phyloP scores from a whole-genome alignment of 1,139 yeast genomes.

The Saccharomyces pastorianus region DNA sequence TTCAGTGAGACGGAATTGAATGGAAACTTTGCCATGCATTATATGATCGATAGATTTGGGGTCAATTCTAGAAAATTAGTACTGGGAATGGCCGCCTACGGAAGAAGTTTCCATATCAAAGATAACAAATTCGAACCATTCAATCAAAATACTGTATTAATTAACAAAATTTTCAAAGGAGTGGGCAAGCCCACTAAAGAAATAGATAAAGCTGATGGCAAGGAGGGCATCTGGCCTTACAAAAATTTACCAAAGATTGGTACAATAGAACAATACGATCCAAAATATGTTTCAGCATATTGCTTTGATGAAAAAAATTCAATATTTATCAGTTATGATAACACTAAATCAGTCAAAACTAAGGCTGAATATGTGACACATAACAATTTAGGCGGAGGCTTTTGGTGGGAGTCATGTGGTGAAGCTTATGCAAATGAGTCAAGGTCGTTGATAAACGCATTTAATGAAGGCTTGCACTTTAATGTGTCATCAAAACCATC shows the following conservation, averaged over 20 bases:
- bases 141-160: constrained; percentile 7
- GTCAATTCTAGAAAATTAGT: constrained; percentile 48
- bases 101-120: constrained; percentile 50
- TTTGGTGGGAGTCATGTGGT: constrained; percentile 94
- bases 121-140: constrained; percentile 30
- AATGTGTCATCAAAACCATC: constrained; percentile 10
- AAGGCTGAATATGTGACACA: constrained; percentile 55
- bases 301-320: constrained; percentile 38
- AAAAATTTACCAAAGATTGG: constrained; percentile 43
- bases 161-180: constrained; percentile 40
- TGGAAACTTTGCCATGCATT: constrained; percentile 43
- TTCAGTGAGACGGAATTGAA: constrained; percentile 41
- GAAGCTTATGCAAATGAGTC: constrained; percentile 37
- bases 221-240: constrained; percentile 49
- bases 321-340: constrained; percentile 60
- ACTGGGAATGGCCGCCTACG: constrained; percentile 86
- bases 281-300: constrained; percentile 48
- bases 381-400: constrained; percentile 63
- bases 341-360: constrained; percentile 40
- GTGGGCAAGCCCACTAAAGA: constrained; percentile 31
- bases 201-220: constrained; percentile 36
- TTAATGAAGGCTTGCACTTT: constrained; percentile 11
- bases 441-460: constrained; percentile 36
- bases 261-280: constrained; percentile 44
- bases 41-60: constrained; percentile 37